Conservation (phyloP, 768 basidiomycete genomes). For the Pulveroboletus sp. region DNA sequence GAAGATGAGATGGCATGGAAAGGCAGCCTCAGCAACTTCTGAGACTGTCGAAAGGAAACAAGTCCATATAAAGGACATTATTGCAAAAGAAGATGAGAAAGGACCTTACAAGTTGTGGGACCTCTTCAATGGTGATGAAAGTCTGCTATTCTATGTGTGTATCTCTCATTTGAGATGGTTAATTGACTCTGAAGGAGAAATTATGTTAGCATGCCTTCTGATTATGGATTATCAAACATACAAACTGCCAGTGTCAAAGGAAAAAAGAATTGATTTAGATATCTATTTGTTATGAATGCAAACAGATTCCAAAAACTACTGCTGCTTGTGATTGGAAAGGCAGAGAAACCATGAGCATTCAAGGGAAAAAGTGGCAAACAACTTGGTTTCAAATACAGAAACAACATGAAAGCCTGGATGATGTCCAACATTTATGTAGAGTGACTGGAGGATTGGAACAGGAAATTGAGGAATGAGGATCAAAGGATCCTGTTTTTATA, state of each 20-base stretch:
- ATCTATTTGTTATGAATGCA: too few species aligned
- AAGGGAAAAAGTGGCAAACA: background rate
- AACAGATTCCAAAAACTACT: slow-evolving; percentile 19
- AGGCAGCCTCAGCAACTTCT: slow-evolving; percentile 30
- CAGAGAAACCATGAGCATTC: background rate
- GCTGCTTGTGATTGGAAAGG: slow-evolving; percentile 34
- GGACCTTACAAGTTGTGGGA: slow-evolving; percentile 27
- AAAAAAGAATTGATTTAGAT: background rate
- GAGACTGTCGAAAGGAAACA: slow-evolving; percentile 26
- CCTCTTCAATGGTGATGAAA: slow-evolving; percentile 38
- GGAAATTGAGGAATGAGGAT: background rate
- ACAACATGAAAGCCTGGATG: slow-evolving; percentile 5
- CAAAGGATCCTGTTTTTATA: slow-evolving; percentile 3
- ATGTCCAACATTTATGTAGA: background rate
- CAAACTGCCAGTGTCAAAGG: background rate
- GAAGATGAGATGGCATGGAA: slow-evolving; percentile 21
- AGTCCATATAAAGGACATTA: slow-evolving; percentile 22
- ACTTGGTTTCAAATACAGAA: slow-evolving; percentile 1
- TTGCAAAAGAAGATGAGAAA: too few species aligned
- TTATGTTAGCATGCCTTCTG: background rate
- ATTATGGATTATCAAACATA: background rate
- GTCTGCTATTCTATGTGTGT: slow-evolving; percentile 34
- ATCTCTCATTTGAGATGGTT: background rate
- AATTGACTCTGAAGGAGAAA: too few species aligned
- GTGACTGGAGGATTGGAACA: slow-evolving; percentile 5